Base-by-base conservation (phyloP, 2,329 filamentous ascomycete genomes). In the Beauveria medogensis region DNA sequence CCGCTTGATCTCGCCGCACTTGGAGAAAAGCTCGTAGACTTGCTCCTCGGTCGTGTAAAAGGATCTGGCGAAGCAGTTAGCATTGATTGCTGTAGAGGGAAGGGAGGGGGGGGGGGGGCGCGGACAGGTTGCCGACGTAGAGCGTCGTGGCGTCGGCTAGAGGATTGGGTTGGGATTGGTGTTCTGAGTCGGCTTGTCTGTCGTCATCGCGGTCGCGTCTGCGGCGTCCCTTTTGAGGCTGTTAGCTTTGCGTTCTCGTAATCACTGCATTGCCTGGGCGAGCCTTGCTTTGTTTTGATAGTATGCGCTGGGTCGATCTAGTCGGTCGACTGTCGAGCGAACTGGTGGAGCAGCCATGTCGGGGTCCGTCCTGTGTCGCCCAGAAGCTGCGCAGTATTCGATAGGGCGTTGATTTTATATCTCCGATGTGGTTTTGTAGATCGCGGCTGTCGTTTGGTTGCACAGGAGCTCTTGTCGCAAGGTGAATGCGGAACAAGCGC, bases 11-110 rank as follows among this genome's bases (percentile, higher is more conserved):
- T 97, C 94, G 69, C 94, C 94, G 75, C 92, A 93, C 81, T 96
- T 96, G 63, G 89, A 87, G 75, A 97, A 97, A 53, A 97, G 85
- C 76, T 97, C 93, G 75, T 97, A 93, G 63, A 99, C 96, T 74
- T 99, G 94, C 77, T 99, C 94, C 74, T 99, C 94, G 61, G 94
- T 99, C 26, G 94, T 99, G 81, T 96, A 97, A 78, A 97, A 97
- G 46, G 92, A 96, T 59, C 90, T 92, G 67, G 47, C 26, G 64
- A 60, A 61, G 60, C 64, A 12, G 5, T 62, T 63, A 60, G 43
- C 67, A 58, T 30, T 30, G 18, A 16, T 48, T n/a, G 18, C 41
- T 18, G 37, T 20, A 14, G 24, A 20, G 24, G 43, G 8, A n/a
- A 9, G 18, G 8, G 22, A n/a, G 7, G 30, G 37, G 44, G 22